Evolutionary conservation across 768 basidiomycete genomes (phyloP), one percentile per base, ranked within the genome.

Genomic region (Tricholomella constricta): DNA sequence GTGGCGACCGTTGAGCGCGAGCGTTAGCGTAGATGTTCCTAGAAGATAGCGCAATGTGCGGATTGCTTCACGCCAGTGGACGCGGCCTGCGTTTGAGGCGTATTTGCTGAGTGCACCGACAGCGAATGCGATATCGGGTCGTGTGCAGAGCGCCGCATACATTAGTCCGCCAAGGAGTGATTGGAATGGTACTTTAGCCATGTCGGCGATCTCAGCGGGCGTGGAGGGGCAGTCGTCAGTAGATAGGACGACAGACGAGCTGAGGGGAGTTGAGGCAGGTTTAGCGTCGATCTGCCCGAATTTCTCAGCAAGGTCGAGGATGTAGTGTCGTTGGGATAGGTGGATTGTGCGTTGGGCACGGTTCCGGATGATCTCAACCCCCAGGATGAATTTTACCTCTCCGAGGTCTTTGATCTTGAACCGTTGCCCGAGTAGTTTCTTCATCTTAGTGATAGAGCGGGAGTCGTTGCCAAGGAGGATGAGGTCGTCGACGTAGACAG

Each of bases 341-440:
- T 42, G 44, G 19, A 45, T 52, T 31, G 51, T 45, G 44, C 20
- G 17, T 23, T 22, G 2, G 23, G 17, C 22, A 11, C 44, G 35
- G n/a, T 52, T 9, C 20, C 34, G 7, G 17, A 25, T 37, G 25
- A 52, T 32, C 23, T 44, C 22, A n/a, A 45, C 42, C 31, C 41
- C 34, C 26, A 44, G 15, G n/a, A 44, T 44, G n/a, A 34, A 44
- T 22, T 22, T 37, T 6, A 52, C 22, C 15, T 51, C 49, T 25
- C 49, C 32, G 7, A 44, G 22, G 12, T 51, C 23, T 3, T 19
- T 32, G 6, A 44, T 26, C 23, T 51, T 7, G 43, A 36, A 17
- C 40, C 35, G 22, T 52, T 26, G 8, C 2, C 29, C 27, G 45
- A 46, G 51, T 29, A 52, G 43, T 42, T 37, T 52, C 36, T 52